Evolutionary conservation across 2,329 filamentous ascomycete species (phyloP).

Genomic region (Elsinoe ampelina): DNA sequence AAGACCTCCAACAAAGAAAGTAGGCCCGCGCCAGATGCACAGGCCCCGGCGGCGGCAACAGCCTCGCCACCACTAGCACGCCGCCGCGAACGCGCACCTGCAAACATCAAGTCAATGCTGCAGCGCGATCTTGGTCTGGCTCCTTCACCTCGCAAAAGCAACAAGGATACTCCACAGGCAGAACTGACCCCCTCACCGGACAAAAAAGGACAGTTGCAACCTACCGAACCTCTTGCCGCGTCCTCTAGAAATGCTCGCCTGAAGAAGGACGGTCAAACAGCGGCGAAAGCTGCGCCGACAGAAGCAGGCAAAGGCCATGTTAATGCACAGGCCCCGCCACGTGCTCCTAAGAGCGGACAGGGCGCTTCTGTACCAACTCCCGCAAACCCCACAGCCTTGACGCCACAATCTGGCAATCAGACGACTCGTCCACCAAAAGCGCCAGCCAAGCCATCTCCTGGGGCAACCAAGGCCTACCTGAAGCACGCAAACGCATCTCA

Average conservation of each 20-base stretch:
- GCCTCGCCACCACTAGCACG: conserved; percentile 35
- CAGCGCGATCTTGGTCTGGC: conserved; percentile 53
- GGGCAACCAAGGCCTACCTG: conserved; percentile 45
- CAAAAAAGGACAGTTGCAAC: neutral
- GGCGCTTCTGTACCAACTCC: conserved; percentile 16
- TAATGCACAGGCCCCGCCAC: conserved; percentile 14
- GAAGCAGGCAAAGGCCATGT: conserved; percentile 33
- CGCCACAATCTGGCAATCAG: conserved; percentile 13
- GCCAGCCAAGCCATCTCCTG: conserved; percentile 12
- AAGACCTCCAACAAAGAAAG: conserved; percentile 44
- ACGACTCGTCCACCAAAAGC: conserved; percentile 10
- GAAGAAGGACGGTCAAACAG: conserved; percentile 9
- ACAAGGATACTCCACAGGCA: conserved; percentile 13
- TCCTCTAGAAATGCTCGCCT: neutral
- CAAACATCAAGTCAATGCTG: conserved; percentile 43
- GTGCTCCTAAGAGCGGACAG: conserved; percentile 10
- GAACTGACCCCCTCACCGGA: conserved; percentile 17
- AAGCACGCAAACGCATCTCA: conserved; percentile 68
- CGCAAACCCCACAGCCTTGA: conserved; percentile 11
- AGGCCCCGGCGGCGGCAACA: conserved; percentile 29
- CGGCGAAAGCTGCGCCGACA: conserved; percentile 21
- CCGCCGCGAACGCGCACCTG: conserved; percentile 44
- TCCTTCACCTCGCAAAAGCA: conserved; percentile 30
- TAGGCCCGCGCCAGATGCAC: conserved; percentile 29
- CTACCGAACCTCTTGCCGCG: conserved; percentile 8